Base-by-base conservation (phyloP, 1,284 basidiomycete genomes). In the Cerioporus squamosus region DNA sequence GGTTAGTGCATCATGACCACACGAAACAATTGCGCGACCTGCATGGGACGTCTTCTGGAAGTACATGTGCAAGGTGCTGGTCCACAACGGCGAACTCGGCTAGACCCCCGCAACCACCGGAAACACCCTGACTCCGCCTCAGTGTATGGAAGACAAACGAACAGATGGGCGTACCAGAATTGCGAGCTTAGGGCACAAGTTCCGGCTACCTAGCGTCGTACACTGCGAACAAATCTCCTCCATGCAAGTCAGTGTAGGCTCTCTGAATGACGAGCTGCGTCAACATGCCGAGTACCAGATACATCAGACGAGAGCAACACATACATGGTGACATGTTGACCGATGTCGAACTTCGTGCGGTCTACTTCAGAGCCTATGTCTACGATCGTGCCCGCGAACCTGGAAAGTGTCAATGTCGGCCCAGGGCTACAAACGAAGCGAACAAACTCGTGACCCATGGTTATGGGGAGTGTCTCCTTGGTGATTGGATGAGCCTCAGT, bases 341-440 rank as follows among this genome's bases (percentile, higher is more conserved):
- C 74, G 1, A 68, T 53, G 6, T 61, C 33, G 33, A 68, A 68
- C 18, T 57, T 55, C 7, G 59, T 57, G 14, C 59, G 43, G 50
- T 72, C 67, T 2, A 73, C 71, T 2, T 39, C 65, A 2, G 57
- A 23, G 1, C 74, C 74, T 3, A 75, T 24, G 7, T 69, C 64
- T 2, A 64, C 66, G 43, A 75, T 64, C 0, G 66, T 67, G 5
- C 74, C 74, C 0, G 73, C 73, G 53, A 75, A 72, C 51, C 68
- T 70, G 42, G 20, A 1, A 17, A 14, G 1, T 17, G n/a, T 42
- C 6, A 42, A 23, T 3, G 5, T 33, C 15, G 31, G 40, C 12
- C 20, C 5, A 31, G 50, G 23, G 10, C 18, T 5, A 29, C 5
- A 14, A 24, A 24, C 15, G 15, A n/a, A 22, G 26, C 18, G 18